Percentiles rank a stretch among this genome's conserved stretches.
Evolutionary conservation across 768 basidiomycete species (phyloP).

Genomic region (Mycena indigotica): DNA sequence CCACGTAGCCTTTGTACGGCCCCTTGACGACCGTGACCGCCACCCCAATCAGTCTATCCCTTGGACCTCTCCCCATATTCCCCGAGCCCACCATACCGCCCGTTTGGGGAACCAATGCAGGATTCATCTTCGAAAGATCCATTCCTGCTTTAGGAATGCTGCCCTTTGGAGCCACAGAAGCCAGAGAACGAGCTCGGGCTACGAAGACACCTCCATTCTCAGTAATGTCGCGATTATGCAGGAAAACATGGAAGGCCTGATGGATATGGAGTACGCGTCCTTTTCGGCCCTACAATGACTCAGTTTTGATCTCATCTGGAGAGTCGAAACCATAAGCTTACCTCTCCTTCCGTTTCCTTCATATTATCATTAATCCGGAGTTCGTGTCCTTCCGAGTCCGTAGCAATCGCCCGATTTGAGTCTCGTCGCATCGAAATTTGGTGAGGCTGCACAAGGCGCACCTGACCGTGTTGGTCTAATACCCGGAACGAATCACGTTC

Average conservation of each 20-base stretch:
- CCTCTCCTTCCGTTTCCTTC: conserved; percentile 89
- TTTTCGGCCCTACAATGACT: conserved; percentile 76
- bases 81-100: conserved; percentile 85
- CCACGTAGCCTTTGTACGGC: conserved; percentile 86
- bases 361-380: conserved; percentile 87
- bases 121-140: conserved; percentile 93
- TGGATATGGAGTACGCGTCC: conserved; percentile 92
- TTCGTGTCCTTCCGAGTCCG: conserved; percentile 87
- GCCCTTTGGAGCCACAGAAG: conserved; percentile 85
- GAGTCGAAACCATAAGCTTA: conserved; percentile 36
- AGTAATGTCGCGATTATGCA: conserved; percentile 86
- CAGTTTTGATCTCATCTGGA: conserved; percentile 9
- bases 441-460: conserved; percentile 87
- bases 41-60: conserved; percentile 81
- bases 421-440: conserved; percentile 92
- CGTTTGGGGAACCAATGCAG: conserved; percentile 60
- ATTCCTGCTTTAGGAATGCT: conserved; percentile 63
- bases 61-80: conserved; percentile 73
- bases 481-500: conserved; percentile 96
- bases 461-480: conserved; percentile 90
- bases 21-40: conserved; percentile 84
- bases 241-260: conserved; percentile 91
- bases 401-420: conserved; percentile 80
- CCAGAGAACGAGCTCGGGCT: conserved; percentile 78
- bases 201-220: conserved; percentile 97